Evolutionary conservation across 371 early-diverging fungal genomes (phyloP).

Genomic region (Rhizopus arrhizus): DNA sequence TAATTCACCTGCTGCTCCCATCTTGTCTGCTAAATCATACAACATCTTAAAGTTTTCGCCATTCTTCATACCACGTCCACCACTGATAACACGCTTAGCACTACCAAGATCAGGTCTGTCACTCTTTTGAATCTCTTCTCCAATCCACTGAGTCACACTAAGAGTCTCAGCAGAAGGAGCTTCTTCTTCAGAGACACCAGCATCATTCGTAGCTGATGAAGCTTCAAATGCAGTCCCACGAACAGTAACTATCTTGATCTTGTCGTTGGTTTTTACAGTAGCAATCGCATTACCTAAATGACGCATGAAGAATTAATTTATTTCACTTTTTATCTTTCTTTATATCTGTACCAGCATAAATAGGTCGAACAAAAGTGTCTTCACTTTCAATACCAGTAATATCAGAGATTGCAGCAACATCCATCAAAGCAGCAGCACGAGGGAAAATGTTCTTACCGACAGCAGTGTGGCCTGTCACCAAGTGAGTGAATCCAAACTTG

Average conservation of each 20-base stretch:
- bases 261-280: constrained; percentile 88
- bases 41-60: constrained; percentile 94
- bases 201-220: constrained; percentile 54
- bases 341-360: constrained; percentile 83
- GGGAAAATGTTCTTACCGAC: constrained; percentile 94
- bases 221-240: constrained; percentile 91
- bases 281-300: constrained; percentile 91
- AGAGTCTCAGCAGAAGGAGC: constrained; percentile 68
- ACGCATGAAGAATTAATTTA: background rate
- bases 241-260: constrained; percentile 88
- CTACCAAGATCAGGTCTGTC: constrained; percentile 93
- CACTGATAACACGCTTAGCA: constrained; percentile 90
- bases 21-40: constrained; percentile 91
- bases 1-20: constrained; percentile 86
- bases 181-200: constrained; percentile 57
- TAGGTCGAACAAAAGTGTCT: constrained; percentile 94
- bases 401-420: constrained; percentile 91
- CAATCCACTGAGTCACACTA: constrained; percentile 77
- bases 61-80: constrained; percentile 97
- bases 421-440: constrained; percentile 90
- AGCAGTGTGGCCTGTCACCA: constrained; percentile 86
- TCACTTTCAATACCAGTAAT: constrained; percentile 76
- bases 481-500: constrained; percentile 77
- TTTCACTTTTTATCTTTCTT: background rate
- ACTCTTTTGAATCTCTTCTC: constrained; percentile 90